Evolutionary conservation across 805 yeast species (phyloP).

Genomic region (Pichia scutulata): DNA sequence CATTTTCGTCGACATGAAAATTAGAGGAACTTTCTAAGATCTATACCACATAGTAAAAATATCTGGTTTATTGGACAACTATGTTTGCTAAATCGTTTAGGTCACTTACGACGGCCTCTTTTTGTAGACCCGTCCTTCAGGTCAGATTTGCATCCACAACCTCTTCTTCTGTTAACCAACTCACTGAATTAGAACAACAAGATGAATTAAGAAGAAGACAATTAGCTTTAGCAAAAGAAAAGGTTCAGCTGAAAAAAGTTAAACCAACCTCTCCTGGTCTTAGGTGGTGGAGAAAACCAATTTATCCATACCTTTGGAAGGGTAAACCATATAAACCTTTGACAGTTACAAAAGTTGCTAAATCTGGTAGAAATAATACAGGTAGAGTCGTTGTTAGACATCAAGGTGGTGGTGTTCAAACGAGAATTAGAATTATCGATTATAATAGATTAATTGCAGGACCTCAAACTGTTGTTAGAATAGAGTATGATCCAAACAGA

Average conservation of each 20-base stretch:
- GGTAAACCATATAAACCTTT: constrained; percentile 74
- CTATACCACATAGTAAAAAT: too few species aligned
- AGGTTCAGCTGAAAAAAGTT: constrained; percentile 62
- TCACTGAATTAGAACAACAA: constrained; percentile 73
- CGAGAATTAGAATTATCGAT: constrained; percentile 80
- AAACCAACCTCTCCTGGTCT: constrained; percentile 83
- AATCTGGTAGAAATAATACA: constrained; percentile 82
- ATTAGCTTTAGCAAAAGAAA: constrained; percentile 61
- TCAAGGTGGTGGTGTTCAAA: constrained; percentile 94
- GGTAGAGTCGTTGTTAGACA: constrained; percentile 91
- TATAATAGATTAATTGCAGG: constrained; percentile 62
- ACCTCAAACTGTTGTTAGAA: constrained; percentile 69
- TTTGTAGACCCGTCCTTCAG: neutral
- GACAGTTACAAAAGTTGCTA: constrained; percentile 62
- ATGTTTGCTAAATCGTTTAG: neutral
- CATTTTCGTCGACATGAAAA: neutral
- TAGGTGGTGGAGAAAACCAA: constrained; percentile 82
- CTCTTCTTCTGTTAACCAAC: constrained; percentile 22
- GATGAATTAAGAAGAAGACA: constrained; percentile 67
- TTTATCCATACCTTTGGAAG: constrained; percentile 78
- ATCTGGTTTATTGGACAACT: neutral
- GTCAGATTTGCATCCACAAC: constrained; percentile 15
- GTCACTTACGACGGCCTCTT: neutral
- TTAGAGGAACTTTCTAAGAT: too few species aligned
- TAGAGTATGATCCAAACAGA: constrained; percentile 94